phyloP scores from a whole-genome alignment of 2,329 filamentous ascomycete genomes.

The Epichloe amarillans region DNA sequence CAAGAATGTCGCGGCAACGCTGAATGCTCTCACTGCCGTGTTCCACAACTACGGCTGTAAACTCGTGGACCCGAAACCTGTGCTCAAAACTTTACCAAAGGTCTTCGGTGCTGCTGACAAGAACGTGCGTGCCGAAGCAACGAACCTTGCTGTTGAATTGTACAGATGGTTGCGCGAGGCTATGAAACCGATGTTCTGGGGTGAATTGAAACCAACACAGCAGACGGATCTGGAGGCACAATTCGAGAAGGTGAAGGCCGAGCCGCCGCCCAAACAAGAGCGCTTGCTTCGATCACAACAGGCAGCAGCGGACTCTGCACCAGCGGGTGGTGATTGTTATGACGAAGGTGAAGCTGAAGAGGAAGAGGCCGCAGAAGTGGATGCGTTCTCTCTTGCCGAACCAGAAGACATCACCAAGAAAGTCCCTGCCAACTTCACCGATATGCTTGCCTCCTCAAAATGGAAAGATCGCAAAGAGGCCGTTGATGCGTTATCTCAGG shows the following conservation, averaged over 20 bases:
- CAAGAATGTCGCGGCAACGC: conserved; percentile 62
- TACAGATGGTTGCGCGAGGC: conserved; percentile 96
- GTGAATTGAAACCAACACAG: conserved; percentile 86
- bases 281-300: conserved; percentile 80
- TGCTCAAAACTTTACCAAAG: conserved; percentile 78
- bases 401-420: conserved; percentile 77
- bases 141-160: conserved; percentile 80
- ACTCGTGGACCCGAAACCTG: conserved; percentile 80
- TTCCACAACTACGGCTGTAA: conserved; percentile 94
- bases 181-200: conserved; percentile 98
- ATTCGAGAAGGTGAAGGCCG: conserved; percentile 86
- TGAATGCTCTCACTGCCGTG: conserved; percentile 67
- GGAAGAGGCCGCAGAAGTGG: conserved; percentile 48
- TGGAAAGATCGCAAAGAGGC: conserved; percentile 98
- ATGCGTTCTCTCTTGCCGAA: conserved; percentile 70
- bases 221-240: conserved; percentile 87
- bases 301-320: conserved; percentile 61
- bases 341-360: conserved; percentile 44
- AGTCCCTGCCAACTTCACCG: conserved; percentile 68
- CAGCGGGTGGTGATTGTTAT: conserved; percentile 43
- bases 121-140: conserved; percentile 89
- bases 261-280: conserved; percentile 79
- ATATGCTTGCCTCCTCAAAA: conserved; percentile 77
- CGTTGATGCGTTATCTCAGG: conserved; percentile 64
- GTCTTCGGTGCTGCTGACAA: conserved; percentile 95